Evolutionary conservation across 1,139 yeast genomes (phyloP), one percentile per base, ranked within the genome.

Genomic region (Debaryomycetaceae sp.): DNA sequence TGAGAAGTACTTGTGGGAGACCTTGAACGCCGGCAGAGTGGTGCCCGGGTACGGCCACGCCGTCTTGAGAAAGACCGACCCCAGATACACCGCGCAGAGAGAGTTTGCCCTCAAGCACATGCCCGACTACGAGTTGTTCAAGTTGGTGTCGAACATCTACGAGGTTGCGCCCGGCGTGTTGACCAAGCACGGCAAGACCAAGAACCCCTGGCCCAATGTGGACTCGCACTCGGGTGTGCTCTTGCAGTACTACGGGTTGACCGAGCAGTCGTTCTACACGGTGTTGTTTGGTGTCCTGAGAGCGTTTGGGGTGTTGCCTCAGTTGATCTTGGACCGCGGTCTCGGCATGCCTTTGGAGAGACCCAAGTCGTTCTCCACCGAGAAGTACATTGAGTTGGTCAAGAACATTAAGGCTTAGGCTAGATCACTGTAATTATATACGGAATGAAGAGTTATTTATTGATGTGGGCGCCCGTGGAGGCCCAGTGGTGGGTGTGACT

Each of bases 31-130:
- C 43, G 95, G 96, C 53, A 80, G 95, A 65, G 96, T 89, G 51
- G 88, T 89, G 51, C 97, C 97, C 55, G 97, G 97, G 61, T 89
- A 89, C 63, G 96, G 96, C 53, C 96, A 86, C 61, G 96, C 96
- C 41, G 96, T 86, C 43, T 75, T 86, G 62, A 83, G 97, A 73
- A 84, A 83, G 79, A 85, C 96, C 27, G 97, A 89, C 64, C 97
- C 97, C 55, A 80, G 97, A 68, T 89, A 85, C 75, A 85, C 86
- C 39, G 97, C 97, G 51, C 95, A 88, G 66, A 83, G 96, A 75
- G 93, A 83, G 65, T 89, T 88, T 58, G 97, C 96, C 44, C 77
- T 83, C 60, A 84, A 86, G 75, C 96, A 89, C 74, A 80, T 91
- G 89, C 96, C 96, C 61, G 89, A 89, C 66, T 84, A 85, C 66